Conservation (phyloP, 345 rosid species). For the Eucalyptus sp. region DNA sequence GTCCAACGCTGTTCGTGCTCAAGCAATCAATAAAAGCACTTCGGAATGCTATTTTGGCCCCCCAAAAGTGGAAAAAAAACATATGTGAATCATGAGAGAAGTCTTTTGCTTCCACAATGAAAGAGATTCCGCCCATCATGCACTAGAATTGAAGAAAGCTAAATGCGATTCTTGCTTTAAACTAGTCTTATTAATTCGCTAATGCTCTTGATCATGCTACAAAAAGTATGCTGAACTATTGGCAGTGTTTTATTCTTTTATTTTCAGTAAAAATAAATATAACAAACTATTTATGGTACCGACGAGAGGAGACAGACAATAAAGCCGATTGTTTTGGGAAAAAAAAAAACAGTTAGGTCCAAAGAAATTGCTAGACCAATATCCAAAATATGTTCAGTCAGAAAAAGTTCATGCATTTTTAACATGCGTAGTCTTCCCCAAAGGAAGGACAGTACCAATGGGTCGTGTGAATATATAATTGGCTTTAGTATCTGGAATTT, state of each 20-base stretch:
- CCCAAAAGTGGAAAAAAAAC: neutral
- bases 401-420: neutral
- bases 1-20: neutral
- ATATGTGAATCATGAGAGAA: neutral
- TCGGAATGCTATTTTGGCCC: neutral
- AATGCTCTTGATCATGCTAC: neutral
- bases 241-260: neutral
- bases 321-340: neutral
- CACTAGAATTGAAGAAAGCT: neutral
- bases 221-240: neutral
- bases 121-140: neutral
- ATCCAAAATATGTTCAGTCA: neutral
- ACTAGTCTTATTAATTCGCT: neutral
- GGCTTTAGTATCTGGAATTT: neutral
- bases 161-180: neutral
- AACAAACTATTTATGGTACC: neutral
- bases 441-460: neutral
- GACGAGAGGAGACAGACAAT: neutral
- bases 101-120: neutral
- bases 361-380: neutral
- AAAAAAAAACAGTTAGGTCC: neutral
- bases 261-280: neutral
- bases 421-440: neutral
- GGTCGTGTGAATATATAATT: neutral
- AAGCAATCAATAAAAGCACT: neutral